Evolutionary conservation across 768 basidiomycete genomes (phyloP), one percentile per base, ranked within the genome.

Genomic region (Boletus bicolor): DNA sequence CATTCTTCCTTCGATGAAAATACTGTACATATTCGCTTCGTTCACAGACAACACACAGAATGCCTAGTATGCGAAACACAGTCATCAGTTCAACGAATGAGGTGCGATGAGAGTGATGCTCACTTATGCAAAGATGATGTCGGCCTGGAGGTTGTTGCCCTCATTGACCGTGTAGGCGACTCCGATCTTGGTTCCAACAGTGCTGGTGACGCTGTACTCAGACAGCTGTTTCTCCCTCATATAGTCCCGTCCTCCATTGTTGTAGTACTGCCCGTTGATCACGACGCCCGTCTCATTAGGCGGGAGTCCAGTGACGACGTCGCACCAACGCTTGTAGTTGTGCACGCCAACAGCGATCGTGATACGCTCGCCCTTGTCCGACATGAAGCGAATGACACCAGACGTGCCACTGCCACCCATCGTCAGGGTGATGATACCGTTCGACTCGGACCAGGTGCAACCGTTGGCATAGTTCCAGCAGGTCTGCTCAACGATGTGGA

Each of bases 331-430:
- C 56, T 68, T 69, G 64, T 71, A 68, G 65, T 73, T 73, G 67
- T 78, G 71, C 28, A 77, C 66, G 1, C 78, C 77, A 24, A 77
- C 38, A 14, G 66, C 66, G 56, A 73, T 58, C 28, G 74, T 48
- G 67, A 74, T 70, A 11, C 44, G 53, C 49, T 76, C 74, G 53
- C 64, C 69, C 8, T 47, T 61, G 44, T 66, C 64, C 7, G 63
- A 57, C 32, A 38, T 32, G 62, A 77, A 68, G 52, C 73, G 73
- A 17, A 78, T 49, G 7, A 65, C 63, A 10, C 77, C 74, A 14
- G 74, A 76, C 0, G 74, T 77, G 38, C 75, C 76, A 54, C 76
- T 77, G 6, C 68, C 70, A 35, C 60, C 64, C 68, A 75, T 75
- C 47, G 38, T 68, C 57, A 78, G 70, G 21, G 62, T 64, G 48